Base-by-base conservation (phyloP, 2,329 filamentous ascomycete genomes). In the Talaromyces sp. region DNA sequence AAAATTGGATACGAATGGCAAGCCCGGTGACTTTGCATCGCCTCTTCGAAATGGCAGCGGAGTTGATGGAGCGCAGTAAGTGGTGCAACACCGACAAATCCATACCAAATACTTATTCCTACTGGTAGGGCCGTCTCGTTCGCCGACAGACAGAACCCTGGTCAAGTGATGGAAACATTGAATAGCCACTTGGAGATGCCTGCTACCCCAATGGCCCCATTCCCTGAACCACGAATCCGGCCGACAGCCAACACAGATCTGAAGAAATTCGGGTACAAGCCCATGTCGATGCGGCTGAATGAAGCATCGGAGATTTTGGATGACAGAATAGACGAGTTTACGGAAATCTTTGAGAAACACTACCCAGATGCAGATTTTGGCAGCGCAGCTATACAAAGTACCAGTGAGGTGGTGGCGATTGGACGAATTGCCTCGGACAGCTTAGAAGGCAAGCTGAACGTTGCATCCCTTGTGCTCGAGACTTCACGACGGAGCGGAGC, bases 231-330 rank as follows among this genome's bases (percentile, higher is more conserved):
- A 17, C 89, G 95, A 57, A 87, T 98, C 73, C 93, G 90, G 72
- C 82, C 96, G 22, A 93, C 88, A 6, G 90, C 92, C 2, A 90
- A 91, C 63, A 93, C 92, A 1, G 93, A 98, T 72, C 84, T 92
- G 70, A 92, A 93, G 73, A 97, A 96, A 73, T 88, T 97, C 67
- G 86, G 82, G 0, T 99, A 98, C 77, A 95, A 93, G 72, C 91
- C 92, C 1, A 88, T 98, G 82, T 89, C 91, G 2, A 96, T 98
- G 92, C 96, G 96, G 71, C 82, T 95, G 7, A 93, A 91, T 5
- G 93, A 97, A 73, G 88, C 92, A 0, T 96, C 93, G 4, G 93
- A 96, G 74, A 91, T 96, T 52, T 83, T 98, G 8, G 95, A 99
- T 76, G 93, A 98, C 75, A 85, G 92, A 68, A 97, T 99, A 78